Evolutionary conservation across 2,329 filamentous ascomycete genomes (phyloP).

Genomic region (Xylaria sp.): DNA sequence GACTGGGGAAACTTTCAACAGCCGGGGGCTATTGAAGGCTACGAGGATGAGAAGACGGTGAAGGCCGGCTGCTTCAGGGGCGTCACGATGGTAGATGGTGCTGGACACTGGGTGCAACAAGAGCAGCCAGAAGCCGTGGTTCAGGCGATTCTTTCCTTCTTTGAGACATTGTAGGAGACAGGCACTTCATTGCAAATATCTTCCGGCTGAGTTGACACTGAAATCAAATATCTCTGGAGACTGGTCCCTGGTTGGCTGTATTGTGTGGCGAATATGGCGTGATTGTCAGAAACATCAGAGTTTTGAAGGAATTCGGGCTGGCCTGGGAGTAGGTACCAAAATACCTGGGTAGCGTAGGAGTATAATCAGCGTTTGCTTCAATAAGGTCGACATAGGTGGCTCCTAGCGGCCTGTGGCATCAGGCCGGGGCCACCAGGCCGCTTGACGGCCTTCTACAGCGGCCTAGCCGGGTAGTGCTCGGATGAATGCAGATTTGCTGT

Average conservation of each 20-base stretch:
- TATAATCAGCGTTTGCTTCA: not conserved
- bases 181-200: not conserved
- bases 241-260: not conserved
- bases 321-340: not conserved
- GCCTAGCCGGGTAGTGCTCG: not conserved
- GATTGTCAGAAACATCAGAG: too few relatives aligned
- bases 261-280: not conserved
- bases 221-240: too few relatives aligned
- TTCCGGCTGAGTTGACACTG: too few relatives aligned
- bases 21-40: conserved; percentile 69
- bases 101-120: conserved; percentile 78
- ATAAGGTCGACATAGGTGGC: not conserved
- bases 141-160: conserved; percentile 43
- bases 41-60: conserved; percentile 62
- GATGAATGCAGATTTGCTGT: conserved; percentile 18
- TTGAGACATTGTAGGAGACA: conserved; percentile 39
- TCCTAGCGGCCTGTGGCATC: not conserved
- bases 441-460: not conserved
- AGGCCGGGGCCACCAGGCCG: not conserved
- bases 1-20: conserved; percentile 78
- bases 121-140: conserved; percentile 67
- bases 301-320: too few relatives aligned
- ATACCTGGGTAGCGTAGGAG: not conserved
- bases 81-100: conserved; percentile 64
- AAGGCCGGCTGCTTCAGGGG: conserved; percentile 61